Evolutionary conservation across 805 yeast genomes (phyloP).

Genomic region (Pichia ethanolica): DNA sequence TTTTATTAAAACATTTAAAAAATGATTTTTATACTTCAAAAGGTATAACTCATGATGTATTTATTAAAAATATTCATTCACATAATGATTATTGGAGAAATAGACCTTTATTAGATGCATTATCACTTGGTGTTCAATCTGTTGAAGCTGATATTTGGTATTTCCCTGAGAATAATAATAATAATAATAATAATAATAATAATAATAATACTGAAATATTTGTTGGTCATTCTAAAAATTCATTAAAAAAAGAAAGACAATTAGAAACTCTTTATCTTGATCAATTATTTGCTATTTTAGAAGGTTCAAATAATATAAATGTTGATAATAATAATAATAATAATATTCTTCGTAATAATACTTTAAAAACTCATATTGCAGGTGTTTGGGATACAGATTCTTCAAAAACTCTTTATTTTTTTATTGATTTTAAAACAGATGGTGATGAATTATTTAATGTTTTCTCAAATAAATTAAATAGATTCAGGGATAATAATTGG

Average conservation of each 20-base stretch:
- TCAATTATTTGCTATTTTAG: slow-evolving; percentile 43
- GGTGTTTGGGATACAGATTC: slow-evolving; percentile 36
- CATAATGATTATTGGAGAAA: slow-evolving; percentile 54
- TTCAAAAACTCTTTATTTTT: slow-evolving; percentile 46
- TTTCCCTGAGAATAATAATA: slow-evolving; percentile 25
- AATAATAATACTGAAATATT: slow-evolving; percentile 26
- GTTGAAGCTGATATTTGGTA: slow-evolving; percentile 53
- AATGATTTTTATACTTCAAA: slow-evolving; percentile 3
- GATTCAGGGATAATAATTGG: slow-evolving; percentile 41
- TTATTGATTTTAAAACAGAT: slow-evolving; percentile 57
- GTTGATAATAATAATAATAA: background rate
- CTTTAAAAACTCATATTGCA: background rate
- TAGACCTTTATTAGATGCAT: slow-evolving; percentile 41
- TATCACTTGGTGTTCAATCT: slow-evolving; percentile 39
- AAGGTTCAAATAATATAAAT: slow-evolving; percentile 36
- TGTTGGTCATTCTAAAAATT: slow-evolving; percentile 55
- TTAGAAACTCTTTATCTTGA: slow-evolving; percentile 44
- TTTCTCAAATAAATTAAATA: slow-evolving; percentile 38
- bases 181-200: slow-evolving; percentile 23
- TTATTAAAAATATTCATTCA: slow-evolving; percentile 36
- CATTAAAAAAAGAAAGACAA: slow-evolving; percentile 39
- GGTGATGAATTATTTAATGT: slow-evolving; percentile 43
- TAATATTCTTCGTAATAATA: no score
- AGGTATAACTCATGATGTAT: slow-evolving; percentile 20
- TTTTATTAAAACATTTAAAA: background rate